A percentile compares a stretch with the other conserved stretches of the same genome.
Conservation (phyloP, 2,329 filamentous ascomycete genomes). For the Fusarium albidum region DNA sequence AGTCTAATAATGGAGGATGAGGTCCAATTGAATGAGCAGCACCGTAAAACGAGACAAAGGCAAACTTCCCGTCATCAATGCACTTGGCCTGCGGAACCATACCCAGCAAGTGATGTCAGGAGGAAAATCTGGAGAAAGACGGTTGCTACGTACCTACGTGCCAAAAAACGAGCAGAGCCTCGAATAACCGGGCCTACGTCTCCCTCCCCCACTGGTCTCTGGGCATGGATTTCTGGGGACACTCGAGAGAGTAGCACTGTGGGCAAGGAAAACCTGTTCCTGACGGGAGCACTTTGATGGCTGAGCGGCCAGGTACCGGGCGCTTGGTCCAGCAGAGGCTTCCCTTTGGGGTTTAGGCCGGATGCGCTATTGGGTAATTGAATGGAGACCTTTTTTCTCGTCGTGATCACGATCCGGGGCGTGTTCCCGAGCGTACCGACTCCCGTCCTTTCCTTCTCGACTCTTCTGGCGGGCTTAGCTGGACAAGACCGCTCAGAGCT, state of each 20-base stretch:
- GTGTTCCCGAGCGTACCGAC: constrained; percentile 17
- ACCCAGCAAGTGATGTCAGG: constrained; percentile 34
- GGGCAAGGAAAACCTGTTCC: constrained; percentile 34
- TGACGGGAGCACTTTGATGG: constrained; percentile 22
- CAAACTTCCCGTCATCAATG: constrained; percentile 18
- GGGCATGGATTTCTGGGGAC: constrained; percentile 18
- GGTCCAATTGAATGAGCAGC: not conserved
- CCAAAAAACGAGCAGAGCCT: constrained; percentile 44
- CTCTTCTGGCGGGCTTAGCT: constrained; percentile 39
- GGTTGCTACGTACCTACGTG: constrained; percentile 14
- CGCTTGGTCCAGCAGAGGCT: constrained; percentile 38
- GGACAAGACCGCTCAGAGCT: constrained; percentile 13
- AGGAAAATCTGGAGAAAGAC: constrained; percentile 34
- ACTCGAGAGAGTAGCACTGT: not conserved
- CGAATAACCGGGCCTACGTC: constrained; percentile 44
- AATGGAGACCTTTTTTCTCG: constrained; percentile 37
- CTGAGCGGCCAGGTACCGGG: constrained; percentile 45
- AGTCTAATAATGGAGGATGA: not conserved
- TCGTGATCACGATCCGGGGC: constrained; percentile 46
- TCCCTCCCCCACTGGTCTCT: constrained; percentile 32
- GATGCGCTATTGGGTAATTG: constrained; percentile 46
- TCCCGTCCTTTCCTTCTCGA: constrained; percentile 37
- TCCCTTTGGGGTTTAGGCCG: constrained; percentile 42
- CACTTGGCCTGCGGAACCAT: constrained; percentile 4
- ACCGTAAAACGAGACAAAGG: constrained; percentile 14